Base-by-base conservation (phyloP, 139 green algal genomes). In the Trebouxia sp. region DNA sequence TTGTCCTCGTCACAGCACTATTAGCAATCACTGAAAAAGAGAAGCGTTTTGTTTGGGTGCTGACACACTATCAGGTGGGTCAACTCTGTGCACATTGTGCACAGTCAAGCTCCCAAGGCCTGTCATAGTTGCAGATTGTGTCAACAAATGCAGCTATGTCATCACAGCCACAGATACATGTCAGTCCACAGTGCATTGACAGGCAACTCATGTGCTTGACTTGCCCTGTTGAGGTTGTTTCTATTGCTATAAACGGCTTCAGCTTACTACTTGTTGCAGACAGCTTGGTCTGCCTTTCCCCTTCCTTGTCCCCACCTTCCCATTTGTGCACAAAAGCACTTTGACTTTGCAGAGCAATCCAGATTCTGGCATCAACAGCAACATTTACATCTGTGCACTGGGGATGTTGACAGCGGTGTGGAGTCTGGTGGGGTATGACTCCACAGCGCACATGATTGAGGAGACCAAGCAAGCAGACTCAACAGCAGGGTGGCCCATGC, bases 381-480 rank as follows among this genome's bases (percentile, higher is more conserved):
- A 72, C 6, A 24, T 45, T 11, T 72, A 72, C 32, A 72, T 45
- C 11, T 42, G 35, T 5, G 10, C 43, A 14, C 12, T 72, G 35
- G 62, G 62, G 5, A 7, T 72, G 62, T 42, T 43, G 35, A 11
- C 62, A 8, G 62, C 62, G 24, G 35, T 4, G 1, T 72, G 62
- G 32, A 42, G 32, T 26, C 35, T 72, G 62, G 14, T 72, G 15
- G 62, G 62, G n/a, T 72, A 72, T 72, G 62, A 72, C 32, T 72
- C 62, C 20, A 42, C 35, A 24, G 62, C 62, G 5, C 62, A 72
- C 32, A 45, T 72, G 62, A 72, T 72, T 72, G 62, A 72, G 15
- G 62, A 72, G 32, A 72, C 62, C 15, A 43, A 72, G 32, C 14
- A 42, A 30, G 62, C 62, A 11, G 62, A 72, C 43, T 12, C 62